Base-by-base conservation (phyloP, 805 yeast genomes). In the Candida wancherniae region DNA sequence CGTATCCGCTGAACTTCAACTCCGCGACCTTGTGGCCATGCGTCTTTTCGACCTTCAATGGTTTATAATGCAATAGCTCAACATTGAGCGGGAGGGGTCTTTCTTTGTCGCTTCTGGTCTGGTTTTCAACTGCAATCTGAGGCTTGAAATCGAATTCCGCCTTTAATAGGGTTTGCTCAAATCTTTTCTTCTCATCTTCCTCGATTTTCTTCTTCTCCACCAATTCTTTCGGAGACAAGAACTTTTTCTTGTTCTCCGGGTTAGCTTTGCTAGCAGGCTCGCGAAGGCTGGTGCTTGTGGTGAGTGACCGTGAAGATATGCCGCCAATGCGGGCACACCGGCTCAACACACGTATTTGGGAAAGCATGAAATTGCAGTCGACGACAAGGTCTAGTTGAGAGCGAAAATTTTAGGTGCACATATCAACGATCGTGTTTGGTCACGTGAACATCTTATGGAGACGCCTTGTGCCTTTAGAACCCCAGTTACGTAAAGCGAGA, bases 71-170 rank as follows among this genome's bases (percentile, higher is more conserved):
- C 44, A 83, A 77, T 27, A 90, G 72, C 51, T 82, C 86, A 2
- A 86, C 92, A 51, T 80, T 85, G 33, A 86, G 61, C n/a, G 97
- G 97, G 14, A 83, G 53, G 3, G 94, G 94, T 37, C 64, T 53
- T 22, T 49, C 43, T n/a, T 54, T 44, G 4, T 34, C 24, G 1
- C 51, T 44, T 26, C 54, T 45, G 1, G 48, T 38, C 7, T 30
- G 22, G 26, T 54, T 46, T 13, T 45, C 45, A 4, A 26, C 29
- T 14, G 63, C 23, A 19, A 43, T 46, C 32, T 60, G 55, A 1
- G 71, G 69, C 16, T 48, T 29, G 40, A 59, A 61, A 27, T 48
- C 40, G 35, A 47, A 41, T 13, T 50, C 48, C 22, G 52, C 53
- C 24, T 41, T 28, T 30, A 59, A 48, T 28, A 65, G 48, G 14